phyloP scores from a whole-genome alignment of 2,329 filamentous ascomycete species.

The Huntiella moniliformis region DNA sequence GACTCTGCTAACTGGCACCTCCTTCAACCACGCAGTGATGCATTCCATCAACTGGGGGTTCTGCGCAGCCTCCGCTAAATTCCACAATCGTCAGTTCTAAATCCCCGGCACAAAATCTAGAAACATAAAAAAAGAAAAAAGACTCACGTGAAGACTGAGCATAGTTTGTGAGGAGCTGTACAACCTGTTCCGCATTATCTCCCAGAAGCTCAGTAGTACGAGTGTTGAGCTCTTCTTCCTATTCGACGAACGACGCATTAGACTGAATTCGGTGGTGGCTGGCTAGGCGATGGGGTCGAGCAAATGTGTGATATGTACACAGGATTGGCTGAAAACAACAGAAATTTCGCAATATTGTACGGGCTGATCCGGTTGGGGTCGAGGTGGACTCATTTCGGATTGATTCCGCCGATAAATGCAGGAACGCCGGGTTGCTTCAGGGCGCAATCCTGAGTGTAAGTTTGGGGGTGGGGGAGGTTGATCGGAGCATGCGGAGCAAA shows the following conservation, averaged over 20 bases:
- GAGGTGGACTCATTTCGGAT: too few relatives aligned
- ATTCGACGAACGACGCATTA: conserved; percentile 27
- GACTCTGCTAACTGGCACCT: conserved; percentile 69
- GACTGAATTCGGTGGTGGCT: conserved; percentile 20
- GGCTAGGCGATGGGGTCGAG: not conserved
- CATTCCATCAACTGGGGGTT: conserved; percentile 89
- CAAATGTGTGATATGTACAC: conserved; percentile 1
- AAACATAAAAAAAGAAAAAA: not conserved
- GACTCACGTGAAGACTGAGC: conserved; percentile 71
- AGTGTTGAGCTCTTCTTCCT: conserved; percentile 85
- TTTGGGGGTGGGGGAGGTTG: too few relatives aligned
- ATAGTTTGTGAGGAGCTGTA: conserved; percentile 76
- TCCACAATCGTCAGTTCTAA: not conserved
- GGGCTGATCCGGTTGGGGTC: too few relatives aligned
- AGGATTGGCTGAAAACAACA: not conserved
- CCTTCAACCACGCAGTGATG: conserved; percentile 88
- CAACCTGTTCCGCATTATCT: conserved; percentile 75
- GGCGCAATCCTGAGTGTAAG: too few relatives aligned
- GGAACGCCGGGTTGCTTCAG: too few relatives aligned
- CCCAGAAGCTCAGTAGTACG: conserved; percentile 79
- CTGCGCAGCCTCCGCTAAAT: conserved; percentile 50
- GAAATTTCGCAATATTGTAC: not conserved
- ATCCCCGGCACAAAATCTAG: not conserved
- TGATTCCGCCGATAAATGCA: too few relatives aligned
- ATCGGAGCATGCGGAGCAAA: too few relatives aligned